Evolutionary conservation across 768 basidiomycete species (phyloP).

Genomic region (Pisolithus orientalis): DNA sequence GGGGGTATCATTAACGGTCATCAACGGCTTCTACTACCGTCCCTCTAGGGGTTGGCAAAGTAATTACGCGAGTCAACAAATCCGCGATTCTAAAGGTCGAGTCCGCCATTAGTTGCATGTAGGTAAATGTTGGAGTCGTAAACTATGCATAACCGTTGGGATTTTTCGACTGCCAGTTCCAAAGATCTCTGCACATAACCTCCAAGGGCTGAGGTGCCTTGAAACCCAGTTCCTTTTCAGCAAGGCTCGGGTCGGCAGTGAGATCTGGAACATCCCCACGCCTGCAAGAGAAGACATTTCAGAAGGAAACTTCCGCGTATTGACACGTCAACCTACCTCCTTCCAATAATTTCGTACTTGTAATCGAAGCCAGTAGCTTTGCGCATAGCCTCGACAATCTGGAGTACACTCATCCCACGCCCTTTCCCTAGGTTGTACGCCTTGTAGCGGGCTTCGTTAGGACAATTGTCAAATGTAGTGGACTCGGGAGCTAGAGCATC

Average conservation of each 20-base stretch:
- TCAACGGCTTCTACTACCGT: background rate
- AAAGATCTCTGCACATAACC: slow-evolving; percentile 92
- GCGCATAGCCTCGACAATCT: slow-evolving; percentile 93
- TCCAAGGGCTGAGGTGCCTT: slow-evolving; percentile 74
- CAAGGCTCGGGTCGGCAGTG: slow-evolving; percentile 87
- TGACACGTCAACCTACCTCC: slow-evolving; percentile 54
- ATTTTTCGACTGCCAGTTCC: slow-evolving; percentile 98
- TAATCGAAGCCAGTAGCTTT: slow-evolving; percentile 85
- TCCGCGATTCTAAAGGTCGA: slow-evolving; percentile 1
- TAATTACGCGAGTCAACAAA: background rate
- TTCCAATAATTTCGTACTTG: slow-evolving; percentile 83
- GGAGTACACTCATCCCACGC: slow-evolving; percentile 83
- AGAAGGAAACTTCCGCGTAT: background rate
- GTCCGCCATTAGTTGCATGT: slow-evolving; percentile 17
- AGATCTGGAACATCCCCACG: slow-evolving; percentile 95
- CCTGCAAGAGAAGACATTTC: slow-evolving; percentile 33
- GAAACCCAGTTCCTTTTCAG: slow-evolving; percentile 92
- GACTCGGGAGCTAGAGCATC: slow-evolving; percentile 68
- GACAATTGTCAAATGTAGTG: slow-evolving; percentile 46
- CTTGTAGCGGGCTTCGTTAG: slow-evolving; percentile 63
- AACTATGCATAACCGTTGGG: slow-evolving; percentile 60
- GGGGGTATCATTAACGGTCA: background rate
- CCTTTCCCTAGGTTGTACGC: slow-evolving; percentile 98
- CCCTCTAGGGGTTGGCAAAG: background rate
- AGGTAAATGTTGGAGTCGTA: slow-evolving; percentile 8